phyloP scores from a whole-genome alignment of 164 flowering plant genomes.

The Stephania cephalantha region DNA sequence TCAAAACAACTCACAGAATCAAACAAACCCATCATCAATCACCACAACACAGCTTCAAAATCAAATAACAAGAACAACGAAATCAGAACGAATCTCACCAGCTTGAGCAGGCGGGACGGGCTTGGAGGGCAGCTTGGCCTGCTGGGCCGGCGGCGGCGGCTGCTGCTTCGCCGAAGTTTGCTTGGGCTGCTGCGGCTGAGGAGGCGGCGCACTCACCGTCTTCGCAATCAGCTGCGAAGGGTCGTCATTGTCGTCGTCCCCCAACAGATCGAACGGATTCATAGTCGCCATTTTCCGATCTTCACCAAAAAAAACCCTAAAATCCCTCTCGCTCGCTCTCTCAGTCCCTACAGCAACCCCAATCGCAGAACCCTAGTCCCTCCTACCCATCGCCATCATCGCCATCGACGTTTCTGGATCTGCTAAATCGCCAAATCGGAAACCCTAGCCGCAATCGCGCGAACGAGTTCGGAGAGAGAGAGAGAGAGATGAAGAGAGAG shows the following conservation, averaged over 20 bases:
- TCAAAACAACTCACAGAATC: not conserved
- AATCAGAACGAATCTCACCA: conserved; percentile 33
- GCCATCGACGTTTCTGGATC: not conserved
- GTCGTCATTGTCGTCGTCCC: conserved; percentile 70
- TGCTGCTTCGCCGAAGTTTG: conserved; percentile 13
- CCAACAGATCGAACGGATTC: conserved; percentile 67
- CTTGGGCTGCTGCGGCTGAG: conserved; percentile 17
- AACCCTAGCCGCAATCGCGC: conserved; percentile 25
- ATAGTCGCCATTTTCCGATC: conserved; percentile 20
- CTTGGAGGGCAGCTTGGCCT: conserved; percentile 46
- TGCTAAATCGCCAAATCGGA: not conserved
- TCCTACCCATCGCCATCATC: conserved; percentile 5
- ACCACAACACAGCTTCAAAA: not conserved
- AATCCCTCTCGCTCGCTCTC: not conserved
- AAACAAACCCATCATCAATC: not conserved
- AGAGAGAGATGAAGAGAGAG: not conserved
- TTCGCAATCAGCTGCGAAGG: conserved; percentile 55
- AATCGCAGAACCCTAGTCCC: conserved; percentile 5
- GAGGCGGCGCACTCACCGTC: conserved; percentile 17
- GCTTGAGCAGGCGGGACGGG: conserved; percentile 79
- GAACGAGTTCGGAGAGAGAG: not conserved
- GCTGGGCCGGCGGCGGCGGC: conserved; percentile 8
- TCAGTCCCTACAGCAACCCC: conserved; percentile 13
- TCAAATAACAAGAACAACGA: not conserved
- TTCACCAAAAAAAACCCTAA: not conserved